phyloP scores from a whole-genome alignment of 441 rosid species.

The Bocquillonia castaneifolia region DNA sequence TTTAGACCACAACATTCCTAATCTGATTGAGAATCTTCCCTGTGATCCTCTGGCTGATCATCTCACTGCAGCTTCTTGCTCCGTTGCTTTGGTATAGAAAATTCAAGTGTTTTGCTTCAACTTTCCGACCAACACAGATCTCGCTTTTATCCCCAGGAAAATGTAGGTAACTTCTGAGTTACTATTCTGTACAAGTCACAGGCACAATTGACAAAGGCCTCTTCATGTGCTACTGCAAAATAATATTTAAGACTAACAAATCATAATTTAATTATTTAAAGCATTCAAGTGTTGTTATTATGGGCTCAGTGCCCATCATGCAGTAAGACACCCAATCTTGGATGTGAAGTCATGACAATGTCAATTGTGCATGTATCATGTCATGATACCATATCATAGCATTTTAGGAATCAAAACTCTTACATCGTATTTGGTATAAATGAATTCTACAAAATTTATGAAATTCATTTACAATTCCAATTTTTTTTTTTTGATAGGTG shows the following conservation, averaged over 20 bases:
- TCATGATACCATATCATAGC: background rate
- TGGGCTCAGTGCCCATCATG: background rate
- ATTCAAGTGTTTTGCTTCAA: background rate
- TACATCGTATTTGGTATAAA: no score
- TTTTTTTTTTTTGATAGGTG: no score
- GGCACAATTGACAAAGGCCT: background rate
- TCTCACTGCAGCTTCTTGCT: background rate
- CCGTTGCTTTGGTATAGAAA: background rate
- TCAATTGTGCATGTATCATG: no score
- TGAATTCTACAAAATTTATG: no score
- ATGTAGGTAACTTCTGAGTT: background rate
- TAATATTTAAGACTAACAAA: no score
- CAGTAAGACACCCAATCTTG: no score
- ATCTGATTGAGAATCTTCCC: background rate
- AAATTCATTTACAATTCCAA: no score
- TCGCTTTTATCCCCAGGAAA: background rate
- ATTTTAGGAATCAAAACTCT: background rate
- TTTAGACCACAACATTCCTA: no score
- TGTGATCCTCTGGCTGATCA: background rate
- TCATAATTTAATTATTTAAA: no score
- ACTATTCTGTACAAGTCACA: background rate
- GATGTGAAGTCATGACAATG: no score
- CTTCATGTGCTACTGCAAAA: background rate
- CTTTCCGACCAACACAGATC: background rate
- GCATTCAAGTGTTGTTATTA: background rate